Evolutionary conservation across 805 yeast species (phyloP), one percentile per base, ranked within the genome.

Genomic region (Starmerella ratchasimensis): DNA sequence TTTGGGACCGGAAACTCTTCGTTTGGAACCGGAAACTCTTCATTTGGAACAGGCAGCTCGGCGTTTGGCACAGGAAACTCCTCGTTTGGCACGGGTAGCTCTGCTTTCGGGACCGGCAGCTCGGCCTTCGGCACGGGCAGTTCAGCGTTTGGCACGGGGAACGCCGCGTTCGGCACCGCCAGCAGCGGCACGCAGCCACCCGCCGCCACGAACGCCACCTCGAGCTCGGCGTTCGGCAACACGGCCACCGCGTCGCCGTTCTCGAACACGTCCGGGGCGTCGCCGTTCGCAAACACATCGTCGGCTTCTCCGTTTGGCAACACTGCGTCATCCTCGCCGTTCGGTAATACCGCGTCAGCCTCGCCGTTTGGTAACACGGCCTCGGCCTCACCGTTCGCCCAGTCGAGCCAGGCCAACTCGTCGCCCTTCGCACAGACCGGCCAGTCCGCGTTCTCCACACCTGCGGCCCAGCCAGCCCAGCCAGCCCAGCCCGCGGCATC

Each of bases 11-110:
- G 46, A 7, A 33, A 26, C 28, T 13, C 31, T 7, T 38, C 47
- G 10, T 45, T 45, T 29, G 51, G 51, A n/a, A 18, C 50, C 4
- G 51, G 51, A 5, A 45, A 42, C 36, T 26, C 44, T 5, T 40
- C 50, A 4, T 46, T 53, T 17, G 50, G 53, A 5, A 36, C 51
- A 2, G 46, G 49, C 15, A 45, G 41, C 28, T 42, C 52, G 3
- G 51, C 58, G 2, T 49, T 53, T 34, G 56, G 59, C 23, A 28
- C 56, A 8, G 50, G 50, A 5, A 40, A 36, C 33, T 26, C 45
- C 2, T 45, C 49, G 7, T 47, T 47, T 20, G 51, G 49, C 4
- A 28, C 47, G 13, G 41, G 45, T 4, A 34, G 15, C 30, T 9
- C 43, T 1, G 41, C 49, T 4, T 48, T 48, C 21, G 48, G 49